Percentiles rank a stretch among this genome's conserved stretches.
Evolutionary conservation across 139 green algal species (phyloP).

Genomic region (Tetradesmus obliquus): DNA sequence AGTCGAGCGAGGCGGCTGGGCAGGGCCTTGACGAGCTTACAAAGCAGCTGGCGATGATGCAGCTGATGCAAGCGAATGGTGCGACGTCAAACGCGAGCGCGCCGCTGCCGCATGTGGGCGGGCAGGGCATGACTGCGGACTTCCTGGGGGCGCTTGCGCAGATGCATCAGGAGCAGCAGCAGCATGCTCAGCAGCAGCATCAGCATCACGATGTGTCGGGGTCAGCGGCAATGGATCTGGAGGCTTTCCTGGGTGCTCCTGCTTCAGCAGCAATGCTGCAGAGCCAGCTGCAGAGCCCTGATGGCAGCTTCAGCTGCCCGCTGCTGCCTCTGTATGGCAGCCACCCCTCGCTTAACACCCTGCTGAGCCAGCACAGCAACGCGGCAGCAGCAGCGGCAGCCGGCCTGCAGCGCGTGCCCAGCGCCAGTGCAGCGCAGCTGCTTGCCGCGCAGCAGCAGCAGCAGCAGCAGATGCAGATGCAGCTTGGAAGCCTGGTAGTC

Average conservation of each 20-base stretch:
- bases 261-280: background rate
- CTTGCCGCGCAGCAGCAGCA: background rate
- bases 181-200: background rate
- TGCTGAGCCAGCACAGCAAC: background rate
- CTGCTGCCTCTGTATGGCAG: constrained; percentile 25
- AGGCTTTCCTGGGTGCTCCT: background rate
- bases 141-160: background rate
- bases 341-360: background rate
- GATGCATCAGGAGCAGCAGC: constrained; percentile 17
- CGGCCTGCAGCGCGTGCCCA: background rate
- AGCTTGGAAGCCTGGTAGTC: background rate
- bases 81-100: background rate
- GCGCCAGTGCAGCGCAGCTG: background rate
- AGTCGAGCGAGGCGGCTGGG: background rate
- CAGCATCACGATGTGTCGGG: background rate
- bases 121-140: background rate
- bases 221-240: background rate
- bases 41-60: constrained; percentile 24
- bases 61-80: constrained; percentile 22
- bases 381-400: background rate
- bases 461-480: background rate
- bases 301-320: constrained; percentile 17
- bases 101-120: constrained; percentile 10
- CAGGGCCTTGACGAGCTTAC: constrained; percentile 6
- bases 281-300: background rate